phyloP scores from a whole-genome alignment of 108 stramenopile species.

The Ochromonas danica region DNA sequence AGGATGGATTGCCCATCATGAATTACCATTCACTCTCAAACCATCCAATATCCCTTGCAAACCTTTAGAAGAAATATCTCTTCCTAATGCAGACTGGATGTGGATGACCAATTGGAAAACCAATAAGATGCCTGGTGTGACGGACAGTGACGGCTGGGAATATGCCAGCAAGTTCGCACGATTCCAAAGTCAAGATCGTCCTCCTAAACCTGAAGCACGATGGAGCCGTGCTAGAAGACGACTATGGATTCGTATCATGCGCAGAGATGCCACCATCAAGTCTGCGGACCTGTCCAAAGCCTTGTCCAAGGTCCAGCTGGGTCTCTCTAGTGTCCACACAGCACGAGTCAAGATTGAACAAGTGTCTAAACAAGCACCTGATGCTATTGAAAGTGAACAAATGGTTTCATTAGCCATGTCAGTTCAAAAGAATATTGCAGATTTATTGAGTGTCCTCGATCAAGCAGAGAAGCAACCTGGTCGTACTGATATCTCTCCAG shows the following conservation, averaged over 20 bases:
- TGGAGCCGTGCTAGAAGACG: background rate
- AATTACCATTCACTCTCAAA: background rate
- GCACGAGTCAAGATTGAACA: constrained; percentile 32
- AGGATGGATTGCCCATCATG: background rate
- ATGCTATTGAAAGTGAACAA: background rate
- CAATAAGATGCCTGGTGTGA: constrained; percentile 13
- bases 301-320: constrained; percentile 6
- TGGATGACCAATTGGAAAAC: constrained; percentile 31
- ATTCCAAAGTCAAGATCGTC: background rate
- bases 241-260: constrained; percentile 26
- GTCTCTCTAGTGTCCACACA: constrained; percentile 8
- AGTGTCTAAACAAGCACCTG: constrained; percentile 7
- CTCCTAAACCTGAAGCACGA: constrained; percentile 4
- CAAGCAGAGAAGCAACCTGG: constrained; percentile 3
- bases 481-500: background rate
- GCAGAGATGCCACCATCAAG: constrained; percentile 2
- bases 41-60: background rate
- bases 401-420: background rate
- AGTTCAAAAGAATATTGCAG: constrained; percentile 29
- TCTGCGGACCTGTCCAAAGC: constrained; percentile 10
- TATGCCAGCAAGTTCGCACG: constrained; percentile 20
- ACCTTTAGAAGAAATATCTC: constrained; percentile 11
- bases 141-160: constrained; percentile 32
- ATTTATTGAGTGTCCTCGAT: background rate
- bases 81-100: constrained; percentile 5